phyloP scores from a whole-genome alignment of 1,284 basidiomycete species.

The Rhodotorula sp. region DNA sequence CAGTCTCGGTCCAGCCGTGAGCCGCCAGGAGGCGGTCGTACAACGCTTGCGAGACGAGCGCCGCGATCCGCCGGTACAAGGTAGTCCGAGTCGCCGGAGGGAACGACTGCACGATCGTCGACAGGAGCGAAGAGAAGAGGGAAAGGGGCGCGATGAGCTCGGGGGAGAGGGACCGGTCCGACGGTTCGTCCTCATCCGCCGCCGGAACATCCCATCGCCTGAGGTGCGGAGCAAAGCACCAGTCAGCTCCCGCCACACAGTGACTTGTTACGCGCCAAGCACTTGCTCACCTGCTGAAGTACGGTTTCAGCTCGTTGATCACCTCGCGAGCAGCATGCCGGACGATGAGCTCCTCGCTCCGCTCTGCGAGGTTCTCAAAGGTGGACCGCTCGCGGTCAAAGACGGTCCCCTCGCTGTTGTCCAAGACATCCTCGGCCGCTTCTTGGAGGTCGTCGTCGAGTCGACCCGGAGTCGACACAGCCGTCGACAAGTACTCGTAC shows the following conservation, averaged over 20 bases:
- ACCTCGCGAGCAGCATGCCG: slow-evolving; percentile 76
- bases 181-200: slow-evolving; percentile 10
- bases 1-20: slow-evolving; percentile 35
- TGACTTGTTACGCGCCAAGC: background rate
- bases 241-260: background rate
- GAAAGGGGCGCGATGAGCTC: slow-evolving; percentile 43
- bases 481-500: slow-evolving; percentile 69
- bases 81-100: slow-evolving; percentile 23
- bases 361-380: slow-evolving; percentile 62
- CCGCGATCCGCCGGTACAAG: slow-evolving; percentile 38
- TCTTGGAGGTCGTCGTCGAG: slow-evolving; percentile 53
- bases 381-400: slow-evolving; percentile 51
- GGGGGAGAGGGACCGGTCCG: slow-evolving; percentile 34
- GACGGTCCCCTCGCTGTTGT: slow-evolving; percentile 47
- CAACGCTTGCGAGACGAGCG: slow-evolving; percentile 24
- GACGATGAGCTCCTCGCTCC: slow-evolving; percentile 82
- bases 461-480: slow-evolving; percentile 57
- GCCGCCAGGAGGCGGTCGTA: slow-evolving; percentile 37
- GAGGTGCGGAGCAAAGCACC: background rate
- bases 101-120: slow-evolving; percentile 34
- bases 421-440: slow-evolving; percentile 44
- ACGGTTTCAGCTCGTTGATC: slow-evolving; percentile 67
- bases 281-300: slow-evolving; percentile 60
- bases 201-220: slow-evolving; percentile 31
- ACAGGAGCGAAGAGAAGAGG: slow-evolving; percentile 40